Conservation (phyloP, 2,329 filamentous ascomycete species). For the Cordyceps javanica region DNA sequence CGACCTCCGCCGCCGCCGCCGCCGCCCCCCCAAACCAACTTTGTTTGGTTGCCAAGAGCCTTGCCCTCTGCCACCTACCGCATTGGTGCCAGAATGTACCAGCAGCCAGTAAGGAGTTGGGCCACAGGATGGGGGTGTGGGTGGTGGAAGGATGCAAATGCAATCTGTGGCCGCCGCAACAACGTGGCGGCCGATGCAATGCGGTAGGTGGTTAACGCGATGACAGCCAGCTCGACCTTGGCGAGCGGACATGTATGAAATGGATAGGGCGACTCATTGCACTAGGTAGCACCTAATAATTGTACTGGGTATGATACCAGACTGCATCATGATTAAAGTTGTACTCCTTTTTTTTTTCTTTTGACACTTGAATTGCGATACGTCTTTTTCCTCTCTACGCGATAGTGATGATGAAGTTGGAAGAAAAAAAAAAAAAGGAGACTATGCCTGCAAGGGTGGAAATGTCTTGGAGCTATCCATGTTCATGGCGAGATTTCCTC, state of each 20-base stretch:
- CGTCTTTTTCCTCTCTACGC: no score
- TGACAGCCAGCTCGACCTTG: not conserved
- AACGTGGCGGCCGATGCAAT: not conserved
- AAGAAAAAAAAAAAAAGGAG: not conserved
- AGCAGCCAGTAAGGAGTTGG: no score
- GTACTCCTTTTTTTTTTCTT: no score
- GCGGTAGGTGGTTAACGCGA: not conserved
- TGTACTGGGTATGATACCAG: no score
- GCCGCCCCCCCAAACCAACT: not conserved
- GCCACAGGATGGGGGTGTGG: no score
- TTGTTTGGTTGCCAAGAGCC: not conserved
- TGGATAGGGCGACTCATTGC: no score
- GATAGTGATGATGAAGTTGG: no score
- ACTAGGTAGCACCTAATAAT: no score
- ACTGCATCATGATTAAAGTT: not conserved
- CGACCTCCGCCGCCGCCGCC: no score
- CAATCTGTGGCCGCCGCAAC: not conserved
- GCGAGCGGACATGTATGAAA: not conserved
- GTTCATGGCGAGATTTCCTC: not conserved
- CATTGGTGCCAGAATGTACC: not conserved
- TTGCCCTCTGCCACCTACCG: not conserved
- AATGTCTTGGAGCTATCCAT: not conserved
- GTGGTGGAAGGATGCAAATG: not conserved
- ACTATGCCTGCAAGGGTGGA: not conserved
- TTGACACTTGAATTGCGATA: no score